A percentile compares a stretch with the other conserved stretches of the same genome.
These are phyloP conservation scores for Heliophila coronopifolia DNA, from an alignment of 441 rosid genomes.

Conservation along the genomic window DNA sequence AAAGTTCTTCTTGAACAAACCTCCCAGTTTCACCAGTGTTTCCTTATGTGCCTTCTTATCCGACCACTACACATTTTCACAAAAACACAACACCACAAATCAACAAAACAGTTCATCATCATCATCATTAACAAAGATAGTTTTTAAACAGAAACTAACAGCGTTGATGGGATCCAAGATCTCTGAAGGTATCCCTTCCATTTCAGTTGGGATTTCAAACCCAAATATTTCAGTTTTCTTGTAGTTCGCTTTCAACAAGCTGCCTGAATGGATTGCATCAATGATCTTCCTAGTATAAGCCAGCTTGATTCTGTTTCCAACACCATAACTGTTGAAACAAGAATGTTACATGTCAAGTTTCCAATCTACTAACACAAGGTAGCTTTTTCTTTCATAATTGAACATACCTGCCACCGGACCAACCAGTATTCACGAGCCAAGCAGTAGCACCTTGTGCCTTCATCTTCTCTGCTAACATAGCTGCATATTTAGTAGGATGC, in stretches of 20 bases:
- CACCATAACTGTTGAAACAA: slow-evolving; percentile 54
- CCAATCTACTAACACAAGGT: neutral
- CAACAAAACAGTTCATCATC: neutral
- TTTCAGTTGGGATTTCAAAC: slow-evolving; percentile 64
- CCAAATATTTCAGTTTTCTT: slow-evolving; percentile 74
- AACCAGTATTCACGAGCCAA: slow-evolving; percentile 96
- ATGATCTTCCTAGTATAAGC: slow-evolving; percentile 72
- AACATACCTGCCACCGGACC: slow-evolving; percentile 89
- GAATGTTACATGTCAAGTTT: neutral
- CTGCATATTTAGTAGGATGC: slow-evolving; percentile 95
- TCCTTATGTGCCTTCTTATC: slow-evolving; percentile 66
- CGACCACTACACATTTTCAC: slow-evolving; percentile 46
- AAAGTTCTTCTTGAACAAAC: slow-evolving; percentile 71
- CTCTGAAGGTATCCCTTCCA: slow-evolving; percentile 79
- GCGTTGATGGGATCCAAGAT: slow-evolving; percentile 75
- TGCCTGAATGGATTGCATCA: slow-evolving; percentile 84
- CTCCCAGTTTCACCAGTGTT: slow-evolving; percentile 62
- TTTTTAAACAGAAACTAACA: too few species aligned
- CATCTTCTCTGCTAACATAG: slow-evolving; percentile 95
- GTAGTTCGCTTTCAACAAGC: slow-evolving; percentile 58
- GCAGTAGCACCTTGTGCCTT: slow-evolving; percentile 85
- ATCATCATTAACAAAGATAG: too few species aligned
- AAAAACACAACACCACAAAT: neutral
- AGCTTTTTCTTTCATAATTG: neutral
- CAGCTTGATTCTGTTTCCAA: slow-evolving; percentile 77